phyloP scores from a whole-genome alignment of 176 grass and related monocot genomes.

The Aegilops bicornis region DNA sequence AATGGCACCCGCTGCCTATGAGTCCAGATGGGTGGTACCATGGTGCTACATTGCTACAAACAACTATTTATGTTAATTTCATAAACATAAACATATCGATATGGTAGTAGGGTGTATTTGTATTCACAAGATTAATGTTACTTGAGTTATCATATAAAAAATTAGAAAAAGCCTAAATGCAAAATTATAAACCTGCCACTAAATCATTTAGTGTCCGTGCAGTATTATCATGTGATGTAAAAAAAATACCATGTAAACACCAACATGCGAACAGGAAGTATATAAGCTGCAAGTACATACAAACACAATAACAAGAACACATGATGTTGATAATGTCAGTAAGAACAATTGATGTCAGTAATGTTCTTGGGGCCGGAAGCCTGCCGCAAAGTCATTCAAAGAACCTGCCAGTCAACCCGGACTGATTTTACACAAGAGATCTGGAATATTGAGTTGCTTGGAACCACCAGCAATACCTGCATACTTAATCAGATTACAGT shows the following conservation, averaged over 20 bases:
- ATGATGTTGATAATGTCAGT: background rate
- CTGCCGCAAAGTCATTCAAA: background rate
- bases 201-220: background rate
- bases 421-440: background rate
- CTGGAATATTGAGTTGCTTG: background rate
- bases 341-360: no score
- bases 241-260: background rate
- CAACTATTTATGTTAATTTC: background rate
- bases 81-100: background rate
- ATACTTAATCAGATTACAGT: background rate
- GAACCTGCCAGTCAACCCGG: background rate
- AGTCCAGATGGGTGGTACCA: background rate
- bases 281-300: background rate
- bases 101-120: background rate
- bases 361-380: background rate
- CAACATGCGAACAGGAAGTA: background rate
- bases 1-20: background rate
- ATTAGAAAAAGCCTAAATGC: background rate
- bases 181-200: background rate
- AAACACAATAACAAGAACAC: constrained; percentile 1
- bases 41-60: background rate
- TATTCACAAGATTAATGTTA: background rate
- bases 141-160: constrained; percentile 8
- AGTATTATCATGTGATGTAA: background rate
- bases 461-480: constrained; percentile 11